These are phyloP conservation scores for Anisodus tanguticus DNA, from an alignment of 257 asterid species.

Conservation along the genomic window DNA sequence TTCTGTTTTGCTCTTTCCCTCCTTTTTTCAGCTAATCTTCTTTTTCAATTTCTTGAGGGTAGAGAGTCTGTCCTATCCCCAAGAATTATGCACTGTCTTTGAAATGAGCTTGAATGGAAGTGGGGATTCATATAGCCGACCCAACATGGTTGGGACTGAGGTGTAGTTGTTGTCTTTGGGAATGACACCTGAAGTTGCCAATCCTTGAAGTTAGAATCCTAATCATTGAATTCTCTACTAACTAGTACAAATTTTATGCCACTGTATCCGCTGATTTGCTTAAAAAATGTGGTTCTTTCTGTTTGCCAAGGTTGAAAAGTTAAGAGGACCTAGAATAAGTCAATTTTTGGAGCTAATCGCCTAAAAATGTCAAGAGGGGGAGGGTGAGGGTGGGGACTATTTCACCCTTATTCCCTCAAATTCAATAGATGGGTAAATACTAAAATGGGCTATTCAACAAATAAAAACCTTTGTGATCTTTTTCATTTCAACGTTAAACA, in stretches of 20 bases:
- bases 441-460: background rate
- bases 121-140: background rate
- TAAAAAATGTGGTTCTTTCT: background rate
- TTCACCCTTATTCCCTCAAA: background rate
- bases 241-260: background rate
- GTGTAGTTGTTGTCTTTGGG: background rate
- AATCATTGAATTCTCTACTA: constrained; percentile 19
- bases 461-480: background rate
- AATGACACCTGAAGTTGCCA: background rate
- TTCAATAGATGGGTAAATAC: background rate
- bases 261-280: background rate
- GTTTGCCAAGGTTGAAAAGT: background rate
- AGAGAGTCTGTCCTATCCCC: background rate
- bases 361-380: background rate
- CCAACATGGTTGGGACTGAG: background rate
- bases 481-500: background rate
- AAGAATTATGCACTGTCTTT: background rate
- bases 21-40: background rate
- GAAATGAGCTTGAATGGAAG: background rate
- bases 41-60: too few species aligned
- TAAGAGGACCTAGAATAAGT: background rate
- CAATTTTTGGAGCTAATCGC: background rate
- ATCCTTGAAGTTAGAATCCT: background rate
- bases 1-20: background rate
- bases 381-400: background rate